A percentile compares a stretch with the other conserved stretches of the same genome.
Conservation (phyloP, 2,329 filamentous ascomycete species). For the Lachnum nothofagi region DNA sequence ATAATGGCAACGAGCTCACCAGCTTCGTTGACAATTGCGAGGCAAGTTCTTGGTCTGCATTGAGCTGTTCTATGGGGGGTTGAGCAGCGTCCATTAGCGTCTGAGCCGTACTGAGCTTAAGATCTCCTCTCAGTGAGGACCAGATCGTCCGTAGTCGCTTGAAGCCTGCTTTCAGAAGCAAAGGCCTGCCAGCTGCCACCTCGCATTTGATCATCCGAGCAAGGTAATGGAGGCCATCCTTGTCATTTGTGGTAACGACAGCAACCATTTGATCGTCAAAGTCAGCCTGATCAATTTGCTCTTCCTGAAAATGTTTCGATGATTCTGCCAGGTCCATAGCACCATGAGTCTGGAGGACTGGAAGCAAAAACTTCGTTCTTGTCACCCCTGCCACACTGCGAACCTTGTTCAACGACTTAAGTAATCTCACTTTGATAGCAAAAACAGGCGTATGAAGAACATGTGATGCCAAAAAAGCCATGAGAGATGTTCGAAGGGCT, state of each 20-base stretch:
- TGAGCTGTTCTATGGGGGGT: constrained; percentile 30
- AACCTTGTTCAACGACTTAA: constrained; percentile 67
- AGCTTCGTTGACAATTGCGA: constrained; percentile 64
- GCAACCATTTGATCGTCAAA: constrained; percentile 49
- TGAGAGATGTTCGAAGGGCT: constrained; percentile 57
- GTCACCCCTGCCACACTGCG: constrained; percentile 65
- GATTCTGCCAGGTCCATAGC: constrained; percentile 48
- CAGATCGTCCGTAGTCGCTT: constrained; percentile 66
- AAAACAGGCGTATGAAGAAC: constrained; percentile 62
- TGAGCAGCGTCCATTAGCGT: constrained; percentile 60
- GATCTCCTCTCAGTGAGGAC: constrained; percentile 62
- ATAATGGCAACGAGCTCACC: constrained; percentile 66
- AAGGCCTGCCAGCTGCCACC: constrained; percentile 40
- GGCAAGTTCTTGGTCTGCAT: constrained; percentile 34
- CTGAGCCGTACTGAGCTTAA: constrained; percentile 54
- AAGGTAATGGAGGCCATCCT: constrained; percentile 52
- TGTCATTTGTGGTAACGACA: constrained; percentile 51
- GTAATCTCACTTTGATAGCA: constrained; percentile 62
- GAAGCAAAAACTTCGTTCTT: constrained; percentile 71
- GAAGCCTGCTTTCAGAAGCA: constrained; percentile 62
- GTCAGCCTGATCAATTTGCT: constrained; percentile 43
- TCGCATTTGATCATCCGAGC: constrained; percentile 45
- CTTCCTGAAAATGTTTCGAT: constrained; percentile 42
- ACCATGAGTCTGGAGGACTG: constrained; percentile 66
- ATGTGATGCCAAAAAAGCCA: constrained; percentile 71